Evolutionary conservation across 306 rosid species (phyloP), one percentile per base, ranked within the genome.

Genomic region (Rubus parviflorus): DNA sequence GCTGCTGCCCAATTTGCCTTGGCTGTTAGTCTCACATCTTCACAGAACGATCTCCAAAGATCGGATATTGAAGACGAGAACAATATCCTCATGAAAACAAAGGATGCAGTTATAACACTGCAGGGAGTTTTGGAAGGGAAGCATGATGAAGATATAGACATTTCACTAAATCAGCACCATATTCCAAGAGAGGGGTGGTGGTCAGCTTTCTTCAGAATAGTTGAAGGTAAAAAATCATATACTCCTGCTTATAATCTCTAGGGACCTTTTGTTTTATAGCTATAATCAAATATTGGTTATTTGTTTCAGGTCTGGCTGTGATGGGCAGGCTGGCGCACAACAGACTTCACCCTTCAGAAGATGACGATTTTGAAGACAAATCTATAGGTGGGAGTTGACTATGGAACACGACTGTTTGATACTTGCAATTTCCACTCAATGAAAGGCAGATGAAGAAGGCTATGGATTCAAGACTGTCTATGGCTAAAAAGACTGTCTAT

Each of bases 111-210:
- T 25, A 73, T 83, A 79, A 90, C 89, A 56, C 81, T 92, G 78
- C 90, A 85, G 47, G 96, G 87, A 76, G 90, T 90, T 80, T 76
- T 89, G 86, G 97, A 92, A 80, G 94, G 97, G 72, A 90, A 82
- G 82, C 93, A 94, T 58, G 93, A 94, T 58, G 72, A 74, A 72
- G 89, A 73, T 74, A 92, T 90, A 80, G 91, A 87, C 30, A 85
- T 81, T 72, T 71, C 85, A 53, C 77, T 89, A 14, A 37, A 51
- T 74, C 63, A 42, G 54, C 86, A 80, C 71, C 87, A 86, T 69
- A 80, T 92, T 67, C 81, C 91, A 12, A 72, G 84, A 1, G 85
- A 90, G 22, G 81, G 88, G 43, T 92, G 97, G 97, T 87, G 96
- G 94, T 89, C 92, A 54, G 77, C 92, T 72, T 89, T 86, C 81